Percentiles rank a stretch among this genome's conserved stretches.
Evolutionary conservation across 371 early-diverging fungal species (phyloP).

Genomic region (Actinomortierella wolfii): DNA sequence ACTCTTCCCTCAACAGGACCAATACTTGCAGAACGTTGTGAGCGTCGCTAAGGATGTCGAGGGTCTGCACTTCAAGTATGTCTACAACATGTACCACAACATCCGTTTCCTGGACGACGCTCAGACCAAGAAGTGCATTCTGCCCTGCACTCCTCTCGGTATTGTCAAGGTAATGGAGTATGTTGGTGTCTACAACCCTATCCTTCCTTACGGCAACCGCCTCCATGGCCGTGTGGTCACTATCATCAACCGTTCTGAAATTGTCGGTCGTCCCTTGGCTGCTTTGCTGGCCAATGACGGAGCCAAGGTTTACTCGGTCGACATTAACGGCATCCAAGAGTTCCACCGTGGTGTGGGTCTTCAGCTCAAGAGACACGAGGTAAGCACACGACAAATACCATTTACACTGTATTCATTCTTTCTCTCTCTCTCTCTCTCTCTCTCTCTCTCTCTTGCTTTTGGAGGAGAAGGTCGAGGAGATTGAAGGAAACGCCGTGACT

Average conservation of each 20-base stretch:
- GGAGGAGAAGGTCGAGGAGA: too few species aligned
- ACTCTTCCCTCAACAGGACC: conserved; percentile 62
- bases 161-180: conserved; percentile 94
- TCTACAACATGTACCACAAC: conserved; percentile 95
- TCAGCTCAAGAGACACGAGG: conserved; percentile 78
- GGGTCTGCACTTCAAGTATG: conserved; percentile 92
- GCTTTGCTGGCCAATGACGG: conserved; percentile 97
- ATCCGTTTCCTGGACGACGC: conserved; percentile 86
- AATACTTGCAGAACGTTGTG: conserved; percentile 91
- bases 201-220: conserved; percentile 91
- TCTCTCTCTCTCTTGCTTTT: neutral
- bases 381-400: conserved; percentile 23
- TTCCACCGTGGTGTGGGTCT: conserved; percentile 87
- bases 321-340: conserved; percentile 86
- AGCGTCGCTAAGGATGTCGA: conserved; percentile 93
- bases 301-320: conserved; percentile 94
- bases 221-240: conserved; percentile 94
- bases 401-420: conserved; percentile 2
- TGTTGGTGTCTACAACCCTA: conserved; percentile 90
- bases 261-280: conserved; percentile 97
- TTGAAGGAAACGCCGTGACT: too few species aligned
- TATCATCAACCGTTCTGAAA: conserved; percentile 94
- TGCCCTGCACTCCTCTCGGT: conserved; percentile 96
- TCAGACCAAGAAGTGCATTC: conserved; percentile 88
- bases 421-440: neutral